phyloP scores from a whole-genome alignment of 176 grass and related monocot genomes.

The Calamus simplicifolius region DNA sequence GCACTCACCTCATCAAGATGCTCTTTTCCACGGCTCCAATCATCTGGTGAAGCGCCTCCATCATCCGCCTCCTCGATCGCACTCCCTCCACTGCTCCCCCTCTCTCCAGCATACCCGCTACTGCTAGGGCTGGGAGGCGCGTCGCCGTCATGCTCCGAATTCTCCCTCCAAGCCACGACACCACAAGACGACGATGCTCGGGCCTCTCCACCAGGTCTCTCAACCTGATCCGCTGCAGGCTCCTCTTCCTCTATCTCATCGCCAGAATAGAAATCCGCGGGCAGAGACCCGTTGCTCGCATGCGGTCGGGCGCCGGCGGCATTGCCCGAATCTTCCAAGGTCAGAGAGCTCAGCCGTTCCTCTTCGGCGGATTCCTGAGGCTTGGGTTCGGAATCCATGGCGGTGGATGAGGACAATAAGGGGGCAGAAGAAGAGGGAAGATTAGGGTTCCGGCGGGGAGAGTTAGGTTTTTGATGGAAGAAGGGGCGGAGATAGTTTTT shows the following conservation, averaged over 20 bases:
- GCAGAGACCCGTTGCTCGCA: constrained; percentile 34
- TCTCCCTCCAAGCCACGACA: constrained; percentile 19
- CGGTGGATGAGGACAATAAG: neutral
- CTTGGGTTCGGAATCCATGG: constrained; percentile 26
- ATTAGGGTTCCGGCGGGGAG: neutral
- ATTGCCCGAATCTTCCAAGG: constrained; percentile 10
- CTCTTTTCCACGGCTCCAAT: constrained; percentile 68
- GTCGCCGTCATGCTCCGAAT: constrained; percentile 22
- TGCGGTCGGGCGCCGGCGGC: neutral
- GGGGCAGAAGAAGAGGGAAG: too few species aligned
- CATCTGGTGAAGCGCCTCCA: constrained; percentile 16
- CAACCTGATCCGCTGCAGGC: constrained; percentile 17
- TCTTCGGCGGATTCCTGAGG: neutral
- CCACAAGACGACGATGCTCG: constrained; percentile 16
- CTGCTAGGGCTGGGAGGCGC: constrained; percentile 73
- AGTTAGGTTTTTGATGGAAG: neutral
- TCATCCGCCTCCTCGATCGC: constrained; percentile 34
- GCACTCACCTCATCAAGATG: constrained; percentile 59
- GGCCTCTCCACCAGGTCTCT: constrained; percentile 5
- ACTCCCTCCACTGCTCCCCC: constrained; percentile 70
- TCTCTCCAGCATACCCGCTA: constrained; percentile 81
- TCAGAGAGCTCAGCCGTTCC: constrained; percentile 14
- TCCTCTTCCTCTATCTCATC: constrained; percentile 14
- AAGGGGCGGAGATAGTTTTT: neutral
- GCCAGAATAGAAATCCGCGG: constrained; percentile 45